These are phyloP conservation scores for Noccaea bulbosa DNA, from an alignment of 345 rosid genomes.

Conservation along the genomic window DNA sequence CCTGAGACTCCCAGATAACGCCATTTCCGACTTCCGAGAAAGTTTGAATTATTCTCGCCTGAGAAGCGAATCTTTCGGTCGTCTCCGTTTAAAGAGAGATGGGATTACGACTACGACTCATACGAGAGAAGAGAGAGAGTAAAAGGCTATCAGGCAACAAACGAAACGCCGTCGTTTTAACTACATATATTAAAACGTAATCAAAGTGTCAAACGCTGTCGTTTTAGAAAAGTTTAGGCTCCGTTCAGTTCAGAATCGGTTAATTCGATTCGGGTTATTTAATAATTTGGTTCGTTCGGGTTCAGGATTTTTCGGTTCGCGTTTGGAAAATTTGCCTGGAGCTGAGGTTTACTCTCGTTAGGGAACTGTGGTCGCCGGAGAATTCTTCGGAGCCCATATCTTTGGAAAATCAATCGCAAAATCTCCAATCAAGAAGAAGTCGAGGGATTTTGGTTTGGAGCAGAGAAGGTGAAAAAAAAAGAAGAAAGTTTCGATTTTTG, in stretches of 20 bases:
- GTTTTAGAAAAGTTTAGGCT: too few relatives aligned
- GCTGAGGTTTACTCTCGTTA: not conserved
- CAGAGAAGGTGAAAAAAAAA: not conserved
- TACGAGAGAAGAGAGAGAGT: not conserved
- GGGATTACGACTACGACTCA: slow-evolving; percentile 9
- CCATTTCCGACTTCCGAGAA: slow-evolving; percentile 43
- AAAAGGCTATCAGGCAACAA: slow-evolving; percentile 6
- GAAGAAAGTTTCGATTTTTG: not conserved
- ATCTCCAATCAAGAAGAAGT: not conserved
- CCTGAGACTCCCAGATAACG: slow-evolving; percentile 68
- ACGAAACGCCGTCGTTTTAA: slow-evolving; percentile 13
- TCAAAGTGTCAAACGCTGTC: too few relatives aligned
- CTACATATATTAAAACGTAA: not conserved
- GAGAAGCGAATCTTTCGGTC: slow-evolving; percentile 26
- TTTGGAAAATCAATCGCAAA: not conserved
- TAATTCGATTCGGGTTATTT: too few relatives aligned
- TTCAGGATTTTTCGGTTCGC: too few relatives aligned
- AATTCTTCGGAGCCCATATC: slow-evolving; percentile 17
- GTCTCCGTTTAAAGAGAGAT: slow-evolving; percentile 28
- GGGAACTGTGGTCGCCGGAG: slow-evolving; percentile 20
- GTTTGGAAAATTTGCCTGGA: too few relatives aligned
- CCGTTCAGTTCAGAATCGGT: too few relatives aligned
- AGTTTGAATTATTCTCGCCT: slow-evolving; percentile 26
- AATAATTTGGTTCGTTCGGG: too few relatives aligned
- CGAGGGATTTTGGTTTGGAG: not conserved